phyloP scores from a whole-genome alignment of 1,284 basidiomycete genomes.

The Melampsora americana region DNA sequence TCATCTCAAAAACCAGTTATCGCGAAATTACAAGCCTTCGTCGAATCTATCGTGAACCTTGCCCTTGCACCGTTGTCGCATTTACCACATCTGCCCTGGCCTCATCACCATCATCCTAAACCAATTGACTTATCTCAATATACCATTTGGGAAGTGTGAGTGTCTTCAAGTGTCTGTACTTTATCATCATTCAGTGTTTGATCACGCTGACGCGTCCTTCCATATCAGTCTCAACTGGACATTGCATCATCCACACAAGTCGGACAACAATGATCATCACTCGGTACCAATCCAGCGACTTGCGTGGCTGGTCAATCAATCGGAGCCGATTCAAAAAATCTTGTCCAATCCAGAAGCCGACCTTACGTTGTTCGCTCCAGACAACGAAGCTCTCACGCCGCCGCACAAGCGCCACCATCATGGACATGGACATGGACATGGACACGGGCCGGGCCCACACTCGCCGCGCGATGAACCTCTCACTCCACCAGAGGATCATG shows the following conservation, averaged over 20 bases:
- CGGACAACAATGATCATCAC: constrained; percentile 30
- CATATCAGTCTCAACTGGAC: constrained; percentile 9
- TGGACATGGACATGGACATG: too few species aligned
- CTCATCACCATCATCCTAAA: not conserved
- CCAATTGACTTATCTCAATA: constrained; percentile 8
- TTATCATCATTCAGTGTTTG: not conserved
- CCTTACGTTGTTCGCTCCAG: constrained; percentile 50
- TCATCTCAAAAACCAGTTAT: too few species aligned
- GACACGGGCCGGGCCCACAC: not conserved
- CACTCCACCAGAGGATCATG: not conserved
- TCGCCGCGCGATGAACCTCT: not conserved
- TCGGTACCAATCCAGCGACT: constrained; percentile 48
- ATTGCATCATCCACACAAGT: constrained; percentile 15
- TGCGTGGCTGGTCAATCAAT: constrained; percentile 49
- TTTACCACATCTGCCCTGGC: too few species aligned
- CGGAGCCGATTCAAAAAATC: constrained; percentile 8
- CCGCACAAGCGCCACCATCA: constrained; percentile 43
- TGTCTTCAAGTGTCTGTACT: not conserved
- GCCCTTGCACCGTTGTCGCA: too few species aligned
- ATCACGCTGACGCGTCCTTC: not conserved
- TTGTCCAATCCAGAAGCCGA: constrained; percentile 10
- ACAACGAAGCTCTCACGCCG: constrained; percentile 49
- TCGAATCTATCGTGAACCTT: too few species aligned
- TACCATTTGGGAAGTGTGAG: constrained; percentile 1
- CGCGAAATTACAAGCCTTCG: too few species aligned